Evolutionary conservation across 208 protist genomes (phyloP), one percentile per base, ranked within the genome.

Genomic region (Leishmania guyanensis): DNA sequence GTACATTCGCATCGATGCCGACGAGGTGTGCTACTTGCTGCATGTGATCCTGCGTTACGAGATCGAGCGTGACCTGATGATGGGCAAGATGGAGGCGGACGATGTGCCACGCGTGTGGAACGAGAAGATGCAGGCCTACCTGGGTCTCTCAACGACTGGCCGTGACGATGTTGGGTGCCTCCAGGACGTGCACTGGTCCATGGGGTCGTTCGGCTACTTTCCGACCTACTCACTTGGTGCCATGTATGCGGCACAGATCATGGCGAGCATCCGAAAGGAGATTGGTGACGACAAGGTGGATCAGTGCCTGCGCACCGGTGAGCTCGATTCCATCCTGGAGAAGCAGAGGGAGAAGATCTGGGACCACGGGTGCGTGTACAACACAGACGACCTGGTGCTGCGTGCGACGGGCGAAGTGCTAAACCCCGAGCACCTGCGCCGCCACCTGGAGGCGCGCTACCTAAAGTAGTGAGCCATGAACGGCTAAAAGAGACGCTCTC

Each of bases 11-110:
- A 84, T 98, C 50, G 77, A 93, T 51, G 89, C 95, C 0, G 96
- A 98, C 62, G 96, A 98, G 89, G 83, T 98, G 20, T 95, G 91
- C 80, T 98, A 98, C 89, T 90, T 92, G 8, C 72, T 98, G 60
- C 96, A 98, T 75, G 86, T 98, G 64, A 95, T 98, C 69, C 78
- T 98, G 64, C 89, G 96, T 56, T 98, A 93, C 86, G 94, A 97
- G 65, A 95, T 98, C 48, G 95, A 98, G 86, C 87, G 90, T 48
- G 92, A 84, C 66, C 79, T 98, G 17, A 91, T 98, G 43, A 87
- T 95, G 60, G 95, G 92, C 26, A 91, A 86, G 50, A 83, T 97
- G 69, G 85, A 92, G 79, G 91, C 88, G 14, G 92, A 93, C 53
- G 94, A 97, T 46, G 82, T 98, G 58, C 94, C 95, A 33, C 78